Evolutionary conservation across 805 yeast genomes (phyloP).

Genomic region (Zygoascus tannicola): DNA sequence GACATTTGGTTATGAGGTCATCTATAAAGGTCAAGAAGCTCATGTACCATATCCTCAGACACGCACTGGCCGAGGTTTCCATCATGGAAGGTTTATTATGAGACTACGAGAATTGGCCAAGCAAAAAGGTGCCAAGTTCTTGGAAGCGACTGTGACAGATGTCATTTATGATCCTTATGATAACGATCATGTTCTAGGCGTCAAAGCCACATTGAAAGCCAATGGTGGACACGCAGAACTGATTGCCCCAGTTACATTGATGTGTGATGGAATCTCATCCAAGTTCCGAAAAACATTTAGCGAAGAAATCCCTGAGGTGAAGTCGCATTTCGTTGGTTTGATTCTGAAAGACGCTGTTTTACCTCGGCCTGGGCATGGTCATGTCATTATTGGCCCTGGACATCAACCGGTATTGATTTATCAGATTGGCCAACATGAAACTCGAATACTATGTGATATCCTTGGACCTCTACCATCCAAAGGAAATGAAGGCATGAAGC

Average conservation of each 20-base stretch:
- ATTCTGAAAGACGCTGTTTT: slow-evolving; percentile 64
- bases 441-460: slow-evolving; percentile 84
- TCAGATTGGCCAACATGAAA: slow-evolving; percentile 73
- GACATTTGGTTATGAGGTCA: slow-evolving; percentile 72
- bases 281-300: slow-evolving; percentile 73
- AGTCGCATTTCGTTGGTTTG: slow-evolving; percentile 82
- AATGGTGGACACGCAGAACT: slow-evolving; percentile 35
- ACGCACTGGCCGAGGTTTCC: slow-evolving; percentile 71
- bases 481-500: slow-evolving; percentile 44
- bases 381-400: slow-evolving; percentile 67
- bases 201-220: slow-evolving; percentile 31
- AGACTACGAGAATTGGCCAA: slow-evolving; percentile 67
- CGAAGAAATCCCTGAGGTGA: slow-evolving; percentile 55
- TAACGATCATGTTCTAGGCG: slow-evolving; percentile 51
- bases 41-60: slow-evolving; percentile 54
- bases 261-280: slow-evolving; percentile 92
- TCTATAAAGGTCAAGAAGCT: slow-evolving; percentile 50
- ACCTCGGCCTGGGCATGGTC: slow-evolving; percentile 74
- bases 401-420: slow-evolving; percentile 86
- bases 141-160: slow-evolving; percentile 77
- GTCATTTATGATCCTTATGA: slow-evolving; percentile 45
- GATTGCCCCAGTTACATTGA: slow-evolving; percentile 56
- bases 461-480: slow-evolving; percentile 68
- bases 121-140: slow-evolving; percentile 55
- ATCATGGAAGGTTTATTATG: slow-evolving; percentile 79